Percentiles rank a stretch among this genome's conserved stretches.
These are phyloP conservation scores for Hymenoscyphus occultus DNA, from an alignment of 2,329 filamentous ascomycete genomes.

Conservation along the genomic window DNA sequence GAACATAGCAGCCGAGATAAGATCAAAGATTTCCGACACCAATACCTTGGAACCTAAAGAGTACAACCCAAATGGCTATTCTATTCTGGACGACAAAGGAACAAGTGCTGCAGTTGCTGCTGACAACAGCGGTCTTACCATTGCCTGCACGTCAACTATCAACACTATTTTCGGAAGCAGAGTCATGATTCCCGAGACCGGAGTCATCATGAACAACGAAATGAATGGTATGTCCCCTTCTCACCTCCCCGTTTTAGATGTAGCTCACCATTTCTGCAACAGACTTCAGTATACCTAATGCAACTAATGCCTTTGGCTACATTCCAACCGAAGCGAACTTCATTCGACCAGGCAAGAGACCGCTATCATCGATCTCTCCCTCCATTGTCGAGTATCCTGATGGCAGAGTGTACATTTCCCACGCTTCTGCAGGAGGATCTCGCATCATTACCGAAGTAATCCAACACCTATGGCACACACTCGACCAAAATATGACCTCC, in stretches of 20 bases:
- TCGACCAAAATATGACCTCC: conserved; percentile 54
- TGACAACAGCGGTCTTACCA: conserved; percentile 58
- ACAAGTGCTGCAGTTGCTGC: conserved; percentile 53
- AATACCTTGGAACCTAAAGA: conserved; percentile 56
- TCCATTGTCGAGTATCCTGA: conserved; percentile 59
- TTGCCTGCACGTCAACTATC: conserved; percentile 64
- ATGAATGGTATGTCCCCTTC: conserved; percentile 51
- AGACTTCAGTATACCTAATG: conserved; percentile 64
- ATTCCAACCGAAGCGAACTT: conserved; percentile 62
- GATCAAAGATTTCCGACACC: conserved; percentile 55
- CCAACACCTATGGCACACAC: conserved; percentile 61
- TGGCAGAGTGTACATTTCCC: conserved; percentile 56
- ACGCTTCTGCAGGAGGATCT: conserved; percentile 63
- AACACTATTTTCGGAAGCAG: conserved; percentile 65
- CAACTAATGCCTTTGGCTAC: conserved; percentile 65
- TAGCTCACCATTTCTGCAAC: conserved; percentile 10
- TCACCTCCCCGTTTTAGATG: not conserved
- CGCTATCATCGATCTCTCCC: conserved; percentile 62
- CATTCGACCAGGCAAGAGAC: conserved; percentile 61
- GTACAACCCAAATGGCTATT: conserved; percentile 60
- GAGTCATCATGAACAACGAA: conserved; percentile 65
- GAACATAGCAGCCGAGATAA: conserved; percentile 50
- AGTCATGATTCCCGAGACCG: conserved; percentile 62
- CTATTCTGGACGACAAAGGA: conserved; percentile 49
- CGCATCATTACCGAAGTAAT: conserved; percentile 65